These are phyloP conservation scores for Hypoxylon sp. DNA, from an alignment of 2,329 filamentous ascomycete species.

Conservation along the genomic window DNA sequence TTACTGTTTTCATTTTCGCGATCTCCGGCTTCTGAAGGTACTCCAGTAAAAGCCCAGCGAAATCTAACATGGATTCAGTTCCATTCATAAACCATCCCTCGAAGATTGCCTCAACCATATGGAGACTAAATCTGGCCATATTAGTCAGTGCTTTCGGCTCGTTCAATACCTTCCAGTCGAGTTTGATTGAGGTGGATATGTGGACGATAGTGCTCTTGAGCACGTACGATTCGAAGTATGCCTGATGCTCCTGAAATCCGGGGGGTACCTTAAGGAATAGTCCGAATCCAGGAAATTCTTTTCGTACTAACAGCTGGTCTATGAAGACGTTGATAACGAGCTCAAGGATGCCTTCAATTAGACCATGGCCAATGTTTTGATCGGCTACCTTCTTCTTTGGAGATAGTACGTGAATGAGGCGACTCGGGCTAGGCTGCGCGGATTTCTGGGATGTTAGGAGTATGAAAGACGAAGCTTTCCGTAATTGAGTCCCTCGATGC, in stretches of 20 bases:
- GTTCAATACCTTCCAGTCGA: slow-evolving; percentile 77
- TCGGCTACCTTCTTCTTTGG: slow-evolving; percentile 66
- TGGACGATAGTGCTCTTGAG: slow-evolving; percentile 80
- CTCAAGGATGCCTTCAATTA: slow-evolving; percentile 82
- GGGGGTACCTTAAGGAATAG: slow-evolving; percentile 90
- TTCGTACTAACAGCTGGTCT: slow-evolving; percentile 86
- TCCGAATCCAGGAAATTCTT: slow-evolving; percentile 90
- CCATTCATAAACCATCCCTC: slow-evolving; percentile 97
- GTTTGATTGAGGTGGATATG: slow-evolving; percentile 76
- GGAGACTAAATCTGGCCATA: slow-evolving; percentile 81
- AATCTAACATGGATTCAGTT: slow-evolving; percentile 85
- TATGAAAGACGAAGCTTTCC: slow-evolving; percentile 90
- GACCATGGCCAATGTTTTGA: slow-evolving; percentile 72
- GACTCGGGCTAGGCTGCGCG: slow-evolving; percentile 70
- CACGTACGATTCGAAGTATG: slow-evolving; percentile 93
- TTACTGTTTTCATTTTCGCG: slow-evolving; percentile 83
- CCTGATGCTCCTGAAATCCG: slow-evolving; percentile 93
- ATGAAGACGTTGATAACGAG: slow-evolving; percentile 84
- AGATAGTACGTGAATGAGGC: slow-evolving; percentile 73
- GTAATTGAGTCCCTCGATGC: slow-evolving; percentile 72
- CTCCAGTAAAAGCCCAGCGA: slow-evolving; percentile 86
- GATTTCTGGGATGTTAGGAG: slow-evolving; percentile 80
- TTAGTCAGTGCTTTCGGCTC: slow-evolving; percentile 91
- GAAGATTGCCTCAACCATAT: slow-evolving; percentile 90
- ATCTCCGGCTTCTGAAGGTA: slow-evolving; percentile 90